Percentiles rank a stretch among this genome's conserved stretches.
Evolutionary conservation across 805 yeast species (phyloP).

Genomic region (Torulaspora maleeae): DNA sequence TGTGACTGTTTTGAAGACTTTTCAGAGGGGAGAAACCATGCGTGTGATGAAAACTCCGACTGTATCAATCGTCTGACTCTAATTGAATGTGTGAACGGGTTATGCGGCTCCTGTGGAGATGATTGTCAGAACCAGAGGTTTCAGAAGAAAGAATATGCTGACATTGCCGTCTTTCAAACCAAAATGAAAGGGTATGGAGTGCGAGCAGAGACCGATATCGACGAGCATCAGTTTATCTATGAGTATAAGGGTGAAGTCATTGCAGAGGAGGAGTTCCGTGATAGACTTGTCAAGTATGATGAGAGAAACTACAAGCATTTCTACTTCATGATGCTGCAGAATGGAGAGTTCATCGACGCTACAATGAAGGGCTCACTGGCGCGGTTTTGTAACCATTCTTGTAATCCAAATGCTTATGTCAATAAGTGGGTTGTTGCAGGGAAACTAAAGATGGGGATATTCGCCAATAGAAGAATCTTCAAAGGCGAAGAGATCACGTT

Average conservation of each 20-base stretch:
- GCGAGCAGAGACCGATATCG: conserved; percentile 57
- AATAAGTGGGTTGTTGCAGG: conserved; percentile 97
- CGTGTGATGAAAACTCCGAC: conserved; percentile 82
- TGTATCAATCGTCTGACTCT: conserved; percentile 91
- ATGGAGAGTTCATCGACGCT: conserved; percentile 92
- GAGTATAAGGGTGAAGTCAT: conserved; percentile 95
- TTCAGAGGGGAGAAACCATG: conserved; percentile 45
- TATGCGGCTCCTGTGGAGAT: conserved; percentile 63
- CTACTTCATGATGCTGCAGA: conserved; percentile 93
- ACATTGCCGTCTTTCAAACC: conserved; percentile 77
- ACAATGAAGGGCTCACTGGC: conserved; percentile 85
- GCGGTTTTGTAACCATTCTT: conserved; percentile 90
- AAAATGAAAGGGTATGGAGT: conserved; percentile 87
- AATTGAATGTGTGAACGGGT: conserved; percentile 78
- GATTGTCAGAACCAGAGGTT: conserved; percentile 85
- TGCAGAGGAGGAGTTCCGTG: conserved; percentile 69
- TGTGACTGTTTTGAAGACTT: conserved; percentile 75
- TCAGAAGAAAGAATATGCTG: conserved; percentile 68
- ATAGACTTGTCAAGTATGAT: conserved; percentile 72
- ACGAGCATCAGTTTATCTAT: conserved; percentile 67
- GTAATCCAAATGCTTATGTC: conserved; percentile 90
- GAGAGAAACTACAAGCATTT: conserved; percentile 68
- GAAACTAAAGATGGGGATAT: conserved; percentile 88
- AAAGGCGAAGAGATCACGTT: conserved; percentile 84
- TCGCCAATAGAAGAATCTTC: conserved; percentile 67